Evolutionary conservation across 208 protist species (phyloP).

Genomic region (Balamuthia mandrillaris): DNA sequence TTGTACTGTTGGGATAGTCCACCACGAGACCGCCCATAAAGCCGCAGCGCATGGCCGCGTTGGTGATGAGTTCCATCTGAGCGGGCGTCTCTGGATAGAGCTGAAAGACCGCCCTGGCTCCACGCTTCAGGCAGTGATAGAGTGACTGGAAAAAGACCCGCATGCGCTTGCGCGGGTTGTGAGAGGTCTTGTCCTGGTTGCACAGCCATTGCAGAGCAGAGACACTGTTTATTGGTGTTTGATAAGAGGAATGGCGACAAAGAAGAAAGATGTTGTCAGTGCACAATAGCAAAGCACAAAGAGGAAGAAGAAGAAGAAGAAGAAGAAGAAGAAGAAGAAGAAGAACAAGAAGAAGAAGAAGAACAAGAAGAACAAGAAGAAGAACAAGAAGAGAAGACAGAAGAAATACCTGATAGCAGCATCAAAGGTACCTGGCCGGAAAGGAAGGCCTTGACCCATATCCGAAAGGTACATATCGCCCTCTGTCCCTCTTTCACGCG

Average conservation of each 20-base stretch:
- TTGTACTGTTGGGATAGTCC: conserved; percentile 94
- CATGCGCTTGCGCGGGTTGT: conserved; percentile 90
- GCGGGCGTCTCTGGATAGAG: conserved; percentile 92
- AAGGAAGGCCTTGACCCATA: conserved; percentile 92
- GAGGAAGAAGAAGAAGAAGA: not conserved
- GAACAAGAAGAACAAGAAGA: no score
- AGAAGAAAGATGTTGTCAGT: not conserved
- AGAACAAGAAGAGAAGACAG: no score
- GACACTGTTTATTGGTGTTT: conserved; percentile 72
- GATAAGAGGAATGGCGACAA: not conserved
- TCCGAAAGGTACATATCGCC: conserved; percentile 87
- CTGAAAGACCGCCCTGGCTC: conserved; percentile 91
- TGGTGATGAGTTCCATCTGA: conserved; percentile 94
- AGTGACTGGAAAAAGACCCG: conserved; percentile 92
- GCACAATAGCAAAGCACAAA: not conserved
- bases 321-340: no score
- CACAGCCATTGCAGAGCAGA: conserved; percentile 98
- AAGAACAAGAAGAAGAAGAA: no score
- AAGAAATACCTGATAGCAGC: conserved; percentile 83
- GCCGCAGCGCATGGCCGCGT: conserved; percentile 91
- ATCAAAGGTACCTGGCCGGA: conserved; percentile 95
- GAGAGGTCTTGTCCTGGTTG: conserved; percentile 88
- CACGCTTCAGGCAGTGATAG: conserved; percentile 85
- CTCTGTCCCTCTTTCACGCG: conserved; percentile 75
- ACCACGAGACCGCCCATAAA: conserved; percentile 96